These are phyloP conservation scores for Monosporascus sp. DNA, from an alignment of 2,329 filamentous ascomycete genomes.

Conservation along the genomic window DNA sequence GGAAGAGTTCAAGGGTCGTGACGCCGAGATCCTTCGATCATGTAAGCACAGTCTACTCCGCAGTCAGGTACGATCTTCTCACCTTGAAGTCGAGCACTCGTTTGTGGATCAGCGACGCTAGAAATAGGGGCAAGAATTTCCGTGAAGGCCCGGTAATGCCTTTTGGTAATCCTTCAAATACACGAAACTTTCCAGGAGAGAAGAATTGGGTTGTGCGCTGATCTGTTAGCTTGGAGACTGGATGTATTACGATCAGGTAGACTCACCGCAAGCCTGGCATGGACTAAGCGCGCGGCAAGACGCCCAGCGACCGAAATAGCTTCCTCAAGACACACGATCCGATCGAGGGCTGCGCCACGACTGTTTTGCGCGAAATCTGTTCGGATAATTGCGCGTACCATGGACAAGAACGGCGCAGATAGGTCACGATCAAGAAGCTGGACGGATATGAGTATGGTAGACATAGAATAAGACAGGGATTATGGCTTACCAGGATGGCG, in stretches of 20 bases:
- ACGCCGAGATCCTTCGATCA: constrained; percentile 33
- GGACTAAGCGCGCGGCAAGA: constrained; percentile 40
- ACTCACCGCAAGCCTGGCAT: constrained; percentile 37
- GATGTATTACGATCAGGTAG: constrained; percentile 4
- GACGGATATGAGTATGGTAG: constrained; percentile 4
- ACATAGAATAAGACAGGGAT: not conserved
- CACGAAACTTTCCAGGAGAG: constrained; percentile 39
- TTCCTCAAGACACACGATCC: constrained; percentile 37
- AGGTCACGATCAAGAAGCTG: constrained; percentile 46
- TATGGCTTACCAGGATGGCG: constrained; percentile 34
- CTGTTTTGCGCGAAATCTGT: constrained; percentile 15
- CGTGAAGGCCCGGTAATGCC: constrained; percentile 36
- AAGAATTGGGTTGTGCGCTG: constrained; percentile 42
- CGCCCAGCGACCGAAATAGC: constrained; percentile 40
- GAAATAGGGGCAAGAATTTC: constrained; percentile 45
- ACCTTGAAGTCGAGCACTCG: constrained; percentile 41
- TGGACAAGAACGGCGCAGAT: constrained; percentile 41
- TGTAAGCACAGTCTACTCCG: constrained; percentile 5
- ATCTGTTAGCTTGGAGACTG: constrained; percentile 15
- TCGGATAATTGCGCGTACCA: constrained; percentile 37
- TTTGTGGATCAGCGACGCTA: constrained; percentile 43
- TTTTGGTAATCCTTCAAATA: constrained; percentile 41
- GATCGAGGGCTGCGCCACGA: constrained; percentile 18
- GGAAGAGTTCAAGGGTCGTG: constrained; percentile 48
- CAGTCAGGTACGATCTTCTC: constrained; percentile 6